Conservation (phyloP, 1,139 yeast species). For the Scheffersomyces insectosa region DNA sequence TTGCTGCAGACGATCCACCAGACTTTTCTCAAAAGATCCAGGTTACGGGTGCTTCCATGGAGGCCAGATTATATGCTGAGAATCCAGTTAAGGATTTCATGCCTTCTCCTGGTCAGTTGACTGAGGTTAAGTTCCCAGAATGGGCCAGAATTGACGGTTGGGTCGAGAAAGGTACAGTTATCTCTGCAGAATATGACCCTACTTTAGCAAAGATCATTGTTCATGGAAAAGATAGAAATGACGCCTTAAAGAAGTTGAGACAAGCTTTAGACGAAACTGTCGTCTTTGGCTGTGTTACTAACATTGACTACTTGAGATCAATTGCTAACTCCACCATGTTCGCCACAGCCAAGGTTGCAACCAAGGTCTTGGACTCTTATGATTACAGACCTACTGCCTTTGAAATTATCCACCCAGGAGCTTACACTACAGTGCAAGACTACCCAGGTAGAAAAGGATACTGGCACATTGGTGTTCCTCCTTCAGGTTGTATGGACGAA, state of each 20-base stretch:
- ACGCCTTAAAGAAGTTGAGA: slow-evolving; percentile 74
- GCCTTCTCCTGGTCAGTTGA: slow-evolving; percentile 94
- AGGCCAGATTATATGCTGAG: slow-evolving; percentile 94
- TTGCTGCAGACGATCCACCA: slow-evolving; percentile 89
- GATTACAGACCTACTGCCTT: slow-evolving; percentile 79
- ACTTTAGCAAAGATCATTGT: slow-evolving; percentile 95
- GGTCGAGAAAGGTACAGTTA: slow-evolving; percentile 86
- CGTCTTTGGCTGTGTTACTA: slow-evolving; percentile 85
- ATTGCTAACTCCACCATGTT: slow-evolving; percentile 86
- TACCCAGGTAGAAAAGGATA: slow-evolving; percentile 89
- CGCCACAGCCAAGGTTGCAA: slow-evolving; percentile 76
- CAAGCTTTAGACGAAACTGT: slow-evolving; percentile 84
- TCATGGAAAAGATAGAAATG: slow-evolving; percentile 84
- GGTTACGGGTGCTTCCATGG: slow-evolving; percentile 89
- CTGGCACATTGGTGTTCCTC: slow-evolving; percentile 95
- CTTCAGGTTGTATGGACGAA: slow-evolving; percentile 97
- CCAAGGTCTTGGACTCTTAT: slow-evolving; percentile 83
- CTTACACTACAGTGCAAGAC: slow-evolving; percentile 94
- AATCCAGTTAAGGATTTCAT: slow-evolving; percentile 92
- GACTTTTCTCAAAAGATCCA: slow-evolving; percentile 60
- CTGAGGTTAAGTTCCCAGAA: slow-evolving; percentile 79
- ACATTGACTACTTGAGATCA: slow-evolving; percentile 83
- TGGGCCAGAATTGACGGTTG: slow-evolving; percentile 95
- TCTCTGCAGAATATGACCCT: slow-evolving; percentile 95
- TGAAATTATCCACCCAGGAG: slow-evolving; percentile 85